Base-by-base conservation (phyloP, 2,329 filamentous ascomycete species). In the Talaromyces marneffei region DNA sequence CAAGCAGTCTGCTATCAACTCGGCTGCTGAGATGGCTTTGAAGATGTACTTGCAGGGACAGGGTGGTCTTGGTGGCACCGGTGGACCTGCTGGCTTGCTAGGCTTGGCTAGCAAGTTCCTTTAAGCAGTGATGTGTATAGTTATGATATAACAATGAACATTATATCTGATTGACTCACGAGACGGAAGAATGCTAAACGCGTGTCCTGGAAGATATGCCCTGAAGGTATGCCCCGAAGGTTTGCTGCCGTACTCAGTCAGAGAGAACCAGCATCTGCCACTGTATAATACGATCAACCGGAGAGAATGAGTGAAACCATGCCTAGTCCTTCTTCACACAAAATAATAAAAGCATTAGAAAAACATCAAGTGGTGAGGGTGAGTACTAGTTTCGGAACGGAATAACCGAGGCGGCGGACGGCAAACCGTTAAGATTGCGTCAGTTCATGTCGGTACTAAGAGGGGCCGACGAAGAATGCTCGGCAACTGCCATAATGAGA, bases 41-140 rank as follows among this genome's bases (percentile, higher is more conserved):
- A 92, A 96, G 83, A 89, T 96, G 85, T 96, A 92, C 75, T 78
- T 95, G 80, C 92, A 96, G n/a, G 86, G 83, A 68, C 83, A 91
- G 72, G 83, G 82, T 65, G 78, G 80, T 37, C 74, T 77, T n/a
- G 69, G 75, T 23, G 75, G 76, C 1, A 74, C 75, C n/a, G 77
- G 78, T 44, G 78, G 78, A 52, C 70, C 78, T 14, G 74, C 80
- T 63, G 81, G 84, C 1, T 68, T 88, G 62, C 80, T 86, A 77
- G 75, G 76, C 59, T 66, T 87, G 70, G 85, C 85, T 8, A 82
- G 80, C 72, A 87, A 87, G 75, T 87, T 88, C 71, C 66, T 86
- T 56, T 69, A 64, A 27, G 52, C 33, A 25, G 9, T 27, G 29
- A 23, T 35, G 4, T 35, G 33, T 52, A 20, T 9, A 27, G 42